A percentile compares a stretch with the other conserved stretches of the same genome.
These are phyloP conservation scores for Boletus pseudo-olivaceus DNA, from an alignment of 768 basidiomycete species.

Conservation along the genomic window DNA sequence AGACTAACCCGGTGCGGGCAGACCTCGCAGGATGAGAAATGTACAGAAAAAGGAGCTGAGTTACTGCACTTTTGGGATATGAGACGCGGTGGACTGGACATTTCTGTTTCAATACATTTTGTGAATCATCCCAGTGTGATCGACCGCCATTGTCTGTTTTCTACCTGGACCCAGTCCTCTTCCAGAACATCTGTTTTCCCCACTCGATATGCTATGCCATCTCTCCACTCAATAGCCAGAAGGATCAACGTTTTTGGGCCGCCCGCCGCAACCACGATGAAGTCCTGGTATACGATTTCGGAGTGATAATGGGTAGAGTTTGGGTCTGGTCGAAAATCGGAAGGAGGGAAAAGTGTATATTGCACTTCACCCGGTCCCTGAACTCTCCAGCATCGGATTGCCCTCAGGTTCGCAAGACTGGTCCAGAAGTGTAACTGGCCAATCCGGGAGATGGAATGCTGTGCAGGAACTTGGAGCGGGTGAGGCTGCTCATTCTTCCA, in stretches of 20 bases:
- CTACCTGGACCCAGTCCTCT: neutral
- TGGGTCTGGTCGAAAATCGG: neutral
- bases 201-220: constrained; percentile 14
- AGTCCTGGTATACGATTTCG: constrained; percentile 10
- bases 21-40: no score
- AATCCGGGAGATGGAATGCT: neutral
- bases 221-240: constrained; percentile 15
- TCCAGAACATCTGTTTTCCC: neutral
- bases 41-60: no score
- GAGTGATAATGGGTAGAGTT: neutral
- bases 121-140: constrained; percentile 6
- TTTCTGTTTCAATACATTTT: neutral
- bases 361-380: neutral
- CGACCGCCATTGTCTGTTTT: constrained; percentile 14
- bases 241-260: neutral
- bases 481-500: neutral
- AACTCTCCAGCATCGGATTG: neutral
- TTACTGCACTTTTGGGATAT: no score
- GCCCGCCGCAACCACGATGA: constrained; percentile 8
- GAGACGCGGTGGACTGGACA: no score
- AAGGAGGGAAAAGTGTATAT: neutral
- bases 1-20: no score
- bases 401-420: constrained; percentile 1
- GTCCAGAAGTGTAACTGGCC: constrained; percentile 19
- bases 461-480: neutral